Evolutionary conservation across 2,329 filamentous ascomycete species (phyloP).

Genomic region (Chaetomiaceae sp.): DNA sequence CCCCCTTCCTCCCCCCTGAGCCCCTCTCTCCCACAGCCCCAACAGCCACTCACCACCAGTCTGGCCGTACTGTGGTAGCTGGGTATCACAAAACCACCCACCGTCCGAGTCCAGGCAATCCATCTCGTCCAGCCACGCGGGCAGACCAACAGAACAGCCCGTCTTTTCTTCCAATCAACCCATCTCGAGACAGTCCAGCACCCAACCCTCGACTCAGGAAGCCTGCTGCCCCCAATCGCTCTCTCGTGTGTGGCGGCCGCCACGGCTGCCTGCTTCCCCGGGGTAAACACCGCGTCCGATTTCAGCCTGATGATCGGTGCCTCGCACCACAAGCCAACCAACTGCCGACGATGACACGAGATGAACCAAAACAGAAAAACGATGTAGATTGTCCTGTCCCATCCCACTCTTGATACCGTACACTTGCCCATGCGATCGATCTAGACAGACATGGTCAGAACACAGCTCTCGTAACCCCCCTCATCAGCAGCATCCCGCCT

Average conservation of each 20-base stretch:
- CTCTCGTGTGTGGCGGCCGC: not conserved
- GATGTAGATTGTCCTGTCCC: constrained; percentile 10
- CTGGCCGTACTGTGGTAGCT: no score
- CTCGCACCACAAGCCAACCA: not conserved
- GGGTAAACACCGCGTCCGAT: constrained; percentile 15
- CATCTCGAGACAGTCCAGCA: no score
- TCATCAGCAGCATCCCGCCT: not conserved
- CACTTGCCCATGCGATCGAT: constrained; percentile 4
- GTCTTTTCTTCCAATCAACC: no score
- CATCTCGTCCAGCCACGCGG: no score
- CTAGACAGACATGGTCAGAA: not conserved
- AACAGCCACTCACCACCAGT: no score
- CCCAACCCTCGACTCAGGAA: no score
- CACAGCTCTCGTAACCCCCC: not conserved
- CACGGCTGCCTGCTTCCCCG: constrained; percentile 5
- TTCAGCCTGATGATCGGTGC: constrained; percentile 15
- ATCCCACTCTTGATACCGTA: constrained; percentile 10
- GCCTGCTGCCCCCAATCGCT: not conserved
- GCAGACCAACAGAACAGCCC: no score
- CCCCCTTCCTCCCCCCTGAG: not conserved
- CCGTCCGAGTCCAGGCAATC: no score
- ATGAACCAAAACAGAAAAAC: constrained; percentile 3
- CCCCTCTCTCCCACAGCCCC: not conserved
- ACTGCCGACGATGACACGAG: constrained; percentile 4
- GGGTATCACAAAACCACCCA: no score